phyloP scores from a whole-genome alignment of 1,139 yeast species.

The Yamadazyma spencermartinsiae region DNA sequence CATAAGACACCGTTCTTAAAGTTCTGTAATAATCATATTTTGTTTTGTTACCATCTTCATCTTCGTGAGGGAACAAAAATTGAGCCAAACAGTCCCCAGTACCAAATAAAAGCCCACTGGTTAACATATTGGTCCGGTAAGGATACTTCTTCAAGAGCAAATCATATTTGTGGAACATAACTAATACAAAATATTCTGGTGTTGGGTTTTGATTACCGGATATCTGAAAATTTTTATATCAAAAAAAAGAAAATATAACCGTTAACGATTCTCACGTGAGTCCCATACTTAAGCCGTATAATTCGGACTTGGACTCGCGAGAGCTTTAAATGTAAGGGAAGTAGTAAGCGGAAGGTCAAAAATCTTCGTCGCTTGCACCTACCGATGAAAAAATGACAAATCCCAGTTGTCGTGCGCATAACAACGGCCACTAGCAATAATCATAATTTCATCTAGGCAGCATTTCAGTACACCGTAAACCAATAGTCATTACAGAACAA shows the following conservation, averaged over 20 bases:
- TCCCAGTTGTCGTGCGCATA: too few relatives aligned
- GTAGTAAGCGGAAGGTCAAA: neutral
- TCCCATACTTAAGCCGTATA: neutral
- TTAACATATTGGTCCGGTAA: conserved; percentile 52
- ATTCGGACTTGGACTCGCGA: conserved; percentile 3
- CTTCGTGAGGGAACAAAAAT: conserved; percentile 44
- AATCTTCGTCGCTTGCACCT: neutral
- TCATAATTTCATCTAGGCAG: too few relatives aligned
- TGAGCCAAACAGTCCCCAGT: conserved; percentile 79
- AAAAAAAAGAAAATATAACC: neutral
- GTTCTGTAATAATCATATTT: conserved; percentile 41
- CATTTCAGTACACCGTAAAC: too few relatives aligned
- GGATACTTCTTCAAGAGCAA: conserved; percentile 47
- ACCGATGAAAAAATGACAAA: neutral
- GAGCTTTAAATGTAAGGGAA: neutral
- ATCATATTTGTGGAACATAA: conserved; percentile 38
- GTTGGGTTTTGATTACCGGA: too few relatives aligned
- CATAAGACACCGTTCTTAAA: conserved; percentile 67
- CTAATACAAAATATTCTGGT: too few relatives aligned
- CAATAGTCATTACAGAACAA: too few relatives aligned
- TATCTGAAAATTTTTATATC: conserved; percentile 2
- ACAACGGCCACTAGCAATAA: too few relatives aligned
- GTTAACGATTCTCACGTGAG: conserved; percentile 2
- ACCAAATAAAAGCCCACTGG: conserved; percentile 67
- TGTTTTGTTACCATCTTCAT: conserved; percentile 15